A percentile compares a stretch with the other conserved stretches of the same genome.
These are phyloP conservation scores for Acrasis kona DNA, from an alignment of 78 protist genomes.

Conservation along the genomic window DNA sequence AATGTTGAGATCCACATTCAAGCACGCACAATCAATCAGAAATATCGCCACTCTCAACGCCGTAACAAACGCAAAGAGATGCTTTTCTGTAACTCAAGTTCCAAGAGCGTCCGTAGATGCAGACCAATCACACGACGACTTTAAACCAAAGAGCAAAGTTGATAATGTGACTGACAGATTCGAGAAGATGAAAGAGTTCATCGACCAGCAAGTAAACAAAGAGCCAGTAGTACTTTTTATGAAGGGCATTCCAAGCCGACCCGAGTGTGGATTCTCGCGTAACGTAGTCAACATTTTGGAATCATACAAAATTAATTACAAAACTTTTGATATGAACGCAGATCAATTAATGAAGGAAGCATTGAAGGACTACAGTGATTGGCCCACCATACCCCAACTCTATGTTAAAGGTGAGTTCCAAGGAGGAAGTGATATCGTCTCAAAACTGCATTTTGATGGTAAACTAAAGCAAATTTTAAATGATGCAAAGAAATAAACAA, in stretches of 20 bases:
- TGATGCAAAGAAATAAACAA: background rate
- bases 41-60: too few relatives aligned
- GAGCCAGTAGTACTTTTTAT: slow-evolving; percentile 59
- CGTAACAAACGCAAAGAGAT: too few relatives aligned
- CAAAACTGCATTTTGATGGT: slow-evolving; percentile 49
- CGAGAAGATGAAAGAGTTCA: slow-evolving; percentile 18
- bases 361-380: slow-evolving; percentile 54
- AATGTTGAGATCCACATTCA: too few relatives aligned
- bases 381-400: slow-evolving; percentile 95
- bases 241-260: slow-evolving; percentile 83
- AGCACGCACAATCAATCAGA: too few relatives aligned
- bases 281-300: slow-evolving; percentile 50
- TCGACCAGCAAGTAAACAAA: slow-evolving; percentile 17
- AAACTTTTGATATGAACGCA: slow-evolving; percentile 35
- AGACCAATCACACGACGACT: too few relatives aligned
- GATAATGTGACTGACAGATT: background rate
- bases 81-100: too few relatives aligned
- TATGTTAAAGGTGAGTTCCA: slow-evolving; percentile 81
- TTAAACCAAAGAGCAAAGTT: background rate
- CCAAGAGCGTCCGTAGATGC: too few relatives aligned
- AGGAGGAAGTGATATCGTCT: slow-evolving; percentile 84
- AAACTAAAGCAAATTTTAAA: slow-evolving; percentile 26
- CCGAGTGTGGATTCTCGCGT: slow-evolving; percentile 77
- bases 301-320: slow-evolving; percentile 34
- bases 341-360: slow-evolving; percentile 52